A percentile compares a stretch with the other conserved stretches of the same genome.
Evolutionary conservation across 2,329 filamentous ascomycete species (phyloP).

Genomic region (Coniochaeta sp.): DNA sequence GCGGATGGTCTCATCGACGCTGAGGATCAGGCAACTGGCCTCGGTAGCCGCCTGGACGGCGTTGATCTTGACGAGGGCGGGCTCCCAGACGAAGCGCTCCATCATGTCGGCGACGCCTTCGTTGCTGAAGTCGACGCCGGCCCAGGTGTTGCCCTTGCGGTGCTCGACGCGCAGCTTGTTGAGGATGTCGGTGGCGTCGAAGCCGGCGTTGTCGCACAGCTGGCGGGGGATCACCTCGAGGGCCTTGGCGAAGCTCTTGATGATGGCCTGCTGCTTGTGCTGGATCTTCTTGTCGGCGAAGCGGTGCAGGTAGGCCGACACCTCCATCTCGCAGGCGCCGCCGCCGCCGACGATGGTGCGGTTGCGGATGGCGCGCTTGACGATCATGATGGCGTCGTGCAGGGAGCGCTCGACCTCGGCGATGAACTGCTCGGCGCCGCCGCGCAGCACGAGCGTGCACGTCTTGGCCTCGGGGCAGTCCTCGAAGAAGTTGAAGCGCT

Average conservation of each 20-base stretch:
- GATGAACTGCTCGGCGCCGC: conserved; percentile 97
- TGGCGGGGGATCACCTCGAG: conserved; percentile 95
- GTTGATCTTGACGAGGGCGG: conserved; percentile 91
- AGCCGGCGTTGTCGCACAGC: conserved; percentile 96
- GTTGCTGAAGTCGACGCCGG: conserved; percentile 88
- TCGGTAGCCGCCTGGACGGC: conserved; percentile 94
- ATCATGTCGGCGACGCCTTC: conserved; percentile 94
- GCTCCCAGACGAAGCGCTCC: conserved; percentile 95
- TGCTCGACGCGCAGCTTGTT: conserved; percentile 96
- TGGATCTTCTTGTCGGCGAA: conserved; percentile 89
- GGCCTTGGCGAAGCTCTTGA: conserved; percentile 96
- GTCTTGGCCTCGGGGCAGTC: conserved; percentile 94
- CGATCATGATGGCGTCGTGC: conserved; percentile 99
- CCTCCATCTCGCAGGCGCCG: conserved; percentile 92
- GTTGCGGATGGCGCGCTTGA: conserved; percentile 96
- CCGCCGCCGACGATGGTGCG: conserved; percentile 90
- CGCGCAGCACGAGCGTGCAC: conserved; percentile 89
- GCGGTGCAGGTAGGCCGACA: conserved; percentile 86
- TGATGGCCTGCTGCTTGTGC: conserved; percentile 93
- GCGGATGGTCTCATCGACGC: conserved; percentile 96
- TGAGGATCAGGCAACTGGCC: conserved; percentile 88
- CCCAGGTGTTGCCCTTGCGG: conserved; percentile 86
- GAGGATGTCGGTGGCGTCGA: conserved; percentile 95
- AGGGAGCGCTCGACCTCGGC: conserved; percentile 96
- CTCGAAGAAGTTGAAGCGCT: conserved; percentile 98